These are phyloP conservation scores for Mycena amicta DNA, from an alignment of 768 basidiomycete species.

Conservation along the genomic window DNA sequence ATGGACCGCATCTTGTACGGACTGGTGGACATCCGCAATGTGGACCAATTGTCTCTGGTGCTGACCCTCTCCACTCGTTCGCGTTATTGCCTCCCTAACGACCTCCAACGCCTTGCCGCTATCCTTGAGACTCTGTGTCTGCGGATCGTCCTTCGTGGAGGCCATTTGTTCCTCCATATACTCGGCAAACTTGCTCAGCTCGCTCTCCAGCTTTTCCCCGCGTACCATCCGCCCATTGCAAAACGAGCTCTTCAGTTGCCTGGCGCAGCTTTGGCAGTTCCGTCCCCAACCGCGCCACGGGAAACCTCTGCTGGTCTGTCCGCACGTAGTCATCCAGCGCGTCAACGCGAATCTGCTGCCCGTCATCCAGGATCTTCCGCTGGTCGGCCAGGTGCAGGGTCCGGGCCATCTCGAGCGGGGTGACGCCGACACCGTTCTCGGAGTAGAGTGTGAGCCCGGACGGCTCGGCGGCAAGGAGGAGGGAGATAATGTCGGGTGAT, in stretches of 20 bases:
- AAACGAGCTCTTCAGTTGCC: constrained; percentile 28
- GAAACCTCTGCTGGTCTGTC: constrained; percentile 14
- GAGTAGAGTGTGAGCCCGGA: constrained; percentile 36
- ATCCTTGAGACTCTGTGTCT: too few species aligned
- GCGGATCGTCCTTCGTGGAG: too few species aligned
- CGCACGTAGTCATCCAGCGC: not conserved
- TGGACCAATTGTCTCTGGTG: not conserved
- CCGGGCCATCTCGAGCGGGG: constrained; percentile 39
- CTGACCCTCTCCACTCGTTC: not conserved
- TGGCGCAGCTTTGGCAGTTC: constrained; percentile 29
- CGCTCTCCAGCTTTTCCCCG: constrained; percentile 25
- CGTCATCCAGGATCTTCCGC: constrained; percentile 11
- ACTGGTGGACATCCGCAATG: not conserved
- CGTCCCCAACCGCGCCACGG: constrained; percentile 18
- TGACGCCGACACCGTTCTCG: constrained; percentile 55
- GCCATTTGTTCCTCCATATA: constrained; percentile 35
- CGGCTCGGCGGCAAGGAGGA: constrained; percentile 43
- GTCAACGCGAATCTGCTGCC: constrained; percentile 17
- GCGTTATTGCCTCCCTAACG: not conserved
- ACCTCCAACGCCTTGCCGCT: not conserved
- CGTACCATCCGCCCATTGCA: constrained; percentile 27
- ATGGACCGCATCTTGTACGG: not conserved
- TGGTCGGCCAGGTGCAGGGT: constrained; percentile 32
- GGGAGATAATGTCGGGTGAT: constrained; percentile 37
- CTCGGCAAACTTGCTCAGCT: constrained; percentile 29